Conservation (phyloP, 257 asterid species). For the Coffea eugenioides region DNA sequence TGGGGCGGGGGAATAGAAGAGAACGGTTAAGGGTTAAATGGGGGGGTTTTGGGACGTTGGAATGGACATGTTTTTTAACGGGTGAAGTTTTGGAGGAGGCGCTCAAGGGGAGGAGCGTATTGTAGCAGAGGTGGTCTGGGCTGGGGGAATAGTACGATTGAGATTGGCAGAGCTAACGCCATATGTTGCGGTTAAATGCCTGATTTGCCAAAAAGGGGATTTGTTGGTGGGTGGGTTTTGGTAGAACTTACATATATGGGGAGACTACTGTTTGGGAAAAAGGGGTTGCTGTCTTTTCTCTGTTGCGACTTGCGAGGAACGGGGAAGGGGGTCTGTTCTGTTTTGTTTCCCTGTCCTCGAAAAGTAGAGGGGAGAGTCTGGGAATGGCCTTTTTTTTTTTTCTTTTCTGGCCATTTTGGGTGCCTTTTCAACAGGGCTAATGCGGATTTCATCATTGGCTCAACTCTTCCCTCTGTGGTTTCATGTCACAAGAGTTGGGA, state of each 20-base stretch:
- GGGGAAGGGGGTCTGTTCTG: not conserved
- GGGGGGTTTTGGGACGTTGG: slow-evolving; percentile 11
- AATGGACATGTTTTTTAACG: not conserved
- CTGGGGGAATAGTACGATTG: not conserved
- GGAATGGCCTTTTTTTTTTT: not conserved
- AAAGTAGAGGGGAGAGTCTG: not conserved
- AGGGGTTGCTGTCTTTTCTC: not conserved
- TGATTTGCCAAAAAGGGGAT: not conserved
- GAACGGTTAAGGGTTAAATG: not conserved
- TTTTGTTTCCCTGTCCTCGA: slow-evolving; percentile 1
- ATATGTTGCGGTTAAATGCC: slow-evolving; percentile 7
- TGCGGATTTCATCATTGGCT: slow-evolving; percentile 17
- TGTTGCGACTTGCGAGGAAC: too few relatives aligned
- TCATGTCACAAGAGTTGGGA: slow-evolving; percentile 11
- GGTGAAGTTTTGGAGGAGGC: not conserved
- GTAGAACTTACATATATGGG: not conserved
- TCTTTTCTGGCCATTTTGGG: not conserved
- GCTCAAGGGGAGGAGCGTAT: slow-evolving; percentile 39
- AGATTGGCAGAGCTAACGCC: slow-evolving; percentile 14
- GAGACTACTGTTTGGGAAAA: not conserved
- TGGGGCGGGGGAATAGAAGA: not conserved
- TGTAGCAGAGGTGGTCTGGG: slow-evolving; percentile 11
- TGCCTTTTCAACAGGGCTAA: not conserved
- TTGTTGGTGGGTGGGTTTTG: not conserved
- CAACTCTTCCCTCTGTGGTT: not conserved